Base-by-base conservation (phyloP, 768 basidiomycete species). In the Agrocybe chaxingu region DNA sequence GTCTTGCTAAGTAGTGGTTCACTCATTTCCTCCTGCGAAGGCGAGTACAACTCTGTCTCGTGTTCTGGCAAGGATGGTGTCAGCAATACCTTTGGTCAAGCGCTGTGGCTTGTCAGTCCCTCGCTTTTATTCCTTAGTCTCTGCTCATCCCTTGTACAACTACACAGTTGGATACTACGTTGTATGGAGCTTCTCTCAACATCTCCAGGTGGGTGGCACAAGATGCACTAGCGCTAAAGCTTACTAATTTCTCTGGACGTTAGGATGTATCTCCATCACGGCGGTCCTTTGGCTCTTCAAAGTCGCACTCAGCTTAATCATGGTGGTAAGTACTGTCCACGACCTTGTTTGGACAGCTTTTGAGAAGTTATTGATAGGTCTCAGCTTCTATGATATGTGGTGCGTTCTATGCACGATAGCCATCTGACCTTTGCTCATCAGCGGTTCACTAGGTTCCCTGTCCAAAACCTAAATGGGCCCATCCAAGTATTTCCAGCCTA, bases 1-100 rank as follows among this genome's bases (percentile, higher is more conserved):
- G 7, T 6, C 8, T 44, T 19, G 8, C 10, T 43, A 3, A n/a
- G 10, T 33, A 8, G 12, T 8, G 34, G 1, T 29, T 12, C 30
- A 18, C 34, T 4, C 12, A 29, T 4, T 18, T 44, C 45, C 16
- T 38, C 31, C 24, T 31, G 8, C 10, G 4, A 16, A 79, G 78
- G 79, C 7, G 78, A 80, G 61, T 80, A 77, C 53, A 81, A 79
- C 51, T 80, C 79, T 0, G 77, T 80, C 8, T 79, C 77, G 4
- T 80, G 79, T 47, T 73, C 75, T 9, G 79, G 79, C 4, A 72
- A 66, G 45, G 69, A 73, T 49, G 71, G 70, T 39, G 75, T 80
- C 34, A 77, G 73, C 58, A 77, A 80, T 53, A 79, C 79, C 2
- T 79, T 80, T 48, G 78, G 79, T 19, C 79, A 80, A 52, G 74